These are phyloP conservation scores for Plectosphaerella plurivora DNA, from an alignment of 2,329 filamentous ascomycete species.

Conservation along the genomic window DNA sequence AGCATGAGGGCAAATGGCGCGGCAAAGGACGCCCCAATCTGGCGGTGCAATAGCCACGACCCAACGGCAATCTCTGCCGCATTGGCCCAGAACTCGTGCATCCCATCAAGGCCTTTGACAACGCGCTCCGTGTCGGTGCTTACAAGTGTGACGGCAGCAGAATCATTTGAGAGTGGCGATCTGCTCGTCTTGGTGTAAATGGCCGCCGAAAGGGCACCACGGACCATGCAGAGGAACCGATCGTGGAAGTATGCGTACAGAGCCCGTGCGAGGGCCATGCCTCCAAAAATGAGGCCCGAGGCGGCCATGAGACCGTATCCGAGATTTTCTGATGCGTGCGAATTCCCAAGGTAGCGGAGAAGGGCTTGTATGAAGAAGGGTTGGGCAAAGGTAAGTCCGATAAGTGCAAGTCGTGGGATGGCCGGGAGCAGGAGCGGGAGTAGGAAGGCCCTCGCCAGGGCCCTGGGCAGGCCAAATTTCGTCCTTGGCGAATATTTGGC, in stretches of 20 bases:
- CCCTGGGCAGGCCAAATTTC: slow-evolving; percentile 21
- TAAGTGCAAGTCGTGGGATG: slow-evolving; percentile 28
- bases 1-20: slow-evolving; percentile 23
- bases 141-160: slow-evolving; percentile 30
- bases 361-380: slow-evolving; percentile 36
- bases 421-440: slow-evolving; percentile 28
- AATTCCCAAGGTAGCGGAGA: slow-evolving; percentile 24
- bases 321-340: slow-evolving; percentile 13
- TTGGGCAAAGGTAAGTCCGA: slow-evolving; percentile 36
- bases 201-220: slow-evolving; percentile 20
- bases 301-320: slow-evolving; percentile 29
- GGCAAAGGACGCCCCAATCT: slow-evolving; percentile 25
- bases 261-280: slow-evolving; percentile 26
- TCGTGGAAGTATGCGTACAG: slow-evolving; percentile 26
- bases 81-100: slow-evolving; percentile 31
- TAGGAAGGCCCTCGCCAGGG: slow-evolving; percentile 21
- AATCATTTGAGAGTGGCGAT: slow-evolving; percentile 19
- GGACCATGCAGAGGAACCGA: slow-evolving; percentile 21
- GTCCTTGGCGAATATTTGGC: slow-evolving; percentile 12
- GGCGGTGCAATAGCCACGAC: slow-evolving; percentile 23
- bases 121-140: slow-evolving; percentile 31
- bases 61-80: slow-evolving; percentile 24
- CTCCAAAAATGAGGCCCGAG: slow-evolving; percentile 22
- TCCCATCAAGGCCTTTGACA: slow-evolving; percentile 17
- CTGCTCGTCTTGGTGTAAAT: slow-evolving; percentile 26